A percentile compares a stretch with the other conserved stretches of the same genome.
These are phyloP conservation scores for Colletotrichum sp. DNA, from an alignment of 2,329 filamentous ascomycete species.

Conservation along the genomic window DNA sequence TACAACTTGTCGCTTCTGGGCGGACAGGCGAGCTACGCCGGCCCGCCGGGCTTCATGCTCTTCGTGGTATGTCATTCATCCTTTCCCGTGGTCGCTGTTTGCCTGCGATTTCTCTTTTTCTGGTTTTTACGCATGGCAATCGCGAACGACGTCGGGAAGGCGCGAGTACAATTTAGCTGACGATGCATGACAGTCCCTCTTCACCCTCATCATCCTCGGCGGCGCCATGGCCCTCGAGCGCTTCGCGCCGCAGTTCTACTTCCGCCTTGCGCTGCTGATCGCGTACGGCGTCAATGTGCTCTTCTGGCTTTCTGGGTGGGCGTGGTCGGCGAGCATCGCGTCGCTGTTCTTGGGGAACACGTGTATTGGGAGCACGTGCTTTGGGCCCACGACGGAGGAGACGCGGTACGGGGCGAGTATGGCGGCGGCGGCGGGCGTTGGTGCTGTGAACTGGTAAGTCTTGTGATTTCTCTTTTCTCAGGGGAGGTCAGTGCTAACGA, in stretches of 20 bases:
- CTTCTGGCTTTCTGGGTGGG: constrained; percentile 50
- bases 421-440: constrained; percentile 44
- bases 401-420: constrained; percentile 33
- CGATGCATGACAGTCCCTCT: constrained; percentile 36
- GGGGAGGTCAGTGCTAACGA: too few species aligned
- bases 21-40: constrained; percentile 31
- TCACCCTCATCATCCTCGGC: constrained; percentile 46
- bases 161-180: background rate
- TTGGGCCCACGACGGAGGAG: constrained; percentile 21
- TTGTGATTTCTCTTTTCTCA: too few species aligned
- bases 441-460: constrained; percentile 43
- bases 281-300: constrained; percentile 41
- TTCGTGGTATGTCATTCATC: constrained; percentile 44
- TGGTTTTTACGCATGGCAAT: background rate
- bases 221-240: constrained; percentile 39
- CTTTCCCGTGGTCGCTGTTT: background rate
- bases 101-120: background rate
- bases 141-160: too few species aligned
- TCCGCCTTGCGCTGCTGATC: constrained; percentile 40
- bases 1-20: constrained; percentile 43
- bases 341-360: constrained; percentile 25
- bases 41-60: constrained; percentile 47
- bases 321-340: constrained; percentile 44
- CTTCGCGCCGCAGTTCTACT: constrained; percentile 40
- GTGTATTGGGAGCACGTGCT: constrained; percentile 25